phyloP scores from a whole-genome alignment of 805 yeast species.

The Teunomyces panamensis region DNA sequence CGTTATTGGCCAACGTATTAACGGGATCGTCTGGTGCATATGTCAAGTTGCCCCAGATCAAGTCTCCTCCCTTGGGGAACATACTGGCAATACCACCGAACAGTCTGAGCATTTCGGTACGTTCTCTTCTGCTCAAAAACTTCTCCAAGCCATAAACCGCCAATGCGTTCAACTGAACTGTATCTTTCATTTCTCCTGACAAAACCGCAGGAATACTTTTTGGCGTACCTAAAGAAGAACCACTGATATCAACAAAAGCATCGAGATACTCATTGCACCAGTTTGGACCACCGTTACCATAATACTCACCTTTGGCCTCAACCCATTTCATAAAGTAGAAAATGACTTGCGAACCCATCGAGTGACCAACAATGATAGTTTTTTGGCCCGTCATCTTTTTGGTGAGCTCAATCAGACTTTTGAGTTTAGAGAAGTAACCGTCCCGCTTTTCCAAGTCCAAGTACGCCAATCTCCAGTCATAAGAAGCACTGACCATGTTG shows the following conservation, averaged over 20 bases:
- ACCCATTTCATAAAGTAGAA: slow-evolving; percentile 94
- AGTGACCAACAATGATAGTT: slow-evolving; percentile 80
- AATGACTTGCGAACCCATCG: slow-evolving; percentile 93
- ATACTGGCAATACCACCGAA: slow-evolving; percentile 95
- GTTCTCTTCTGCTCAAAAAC: slow-evolving; percentile 85
- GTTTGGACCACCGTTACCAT: slow-evolving; percentile 84
- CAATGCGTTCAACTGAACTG: slow-evolving; percentile 86
- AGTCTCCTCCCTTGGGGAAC: slow-evolving; percentile 93
- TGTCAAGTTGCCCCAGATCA: slow-evolving; percentile 77
- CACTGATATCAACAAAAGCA: slow-evolving; percentile 82
- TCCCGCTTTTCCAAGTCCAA: slow-evolving; percentile 86
- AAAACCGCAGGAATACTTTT: slow-evolving; percentile 86
- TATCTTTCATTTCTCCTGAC: slow-evolving; percentile 98
- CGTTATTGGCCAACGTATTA: slow-evolving; percentile 19
- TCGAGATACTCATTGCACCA: slow-evolving; percentile 90
- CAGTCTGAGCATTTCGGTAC: slow-evolving; percentile 78
- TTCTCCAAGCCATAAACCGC: slow-evolving; percentile 94
- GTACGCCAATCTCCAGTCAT: slow-evolving; percentile 95
- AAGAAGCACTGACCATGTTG: slow-evolving; percentile 85
- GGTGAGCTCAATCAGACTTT: slow-evolving; percentile 65
- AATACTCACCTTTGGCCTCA: slow-evolving; percentile 76
- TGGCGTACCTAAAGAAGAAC: slow-evolving; percentile 91
- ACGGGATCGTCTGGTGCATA: slow-evolving; percentile 71
- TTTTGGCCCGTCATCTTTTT: slow-evolving; percentile 56
- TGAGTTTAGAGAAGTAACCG: slow-evolving; percentile 75